Conservation (phyloP, 108 stramenopile species). For the Fistulifera pelliculosa region DNA sequence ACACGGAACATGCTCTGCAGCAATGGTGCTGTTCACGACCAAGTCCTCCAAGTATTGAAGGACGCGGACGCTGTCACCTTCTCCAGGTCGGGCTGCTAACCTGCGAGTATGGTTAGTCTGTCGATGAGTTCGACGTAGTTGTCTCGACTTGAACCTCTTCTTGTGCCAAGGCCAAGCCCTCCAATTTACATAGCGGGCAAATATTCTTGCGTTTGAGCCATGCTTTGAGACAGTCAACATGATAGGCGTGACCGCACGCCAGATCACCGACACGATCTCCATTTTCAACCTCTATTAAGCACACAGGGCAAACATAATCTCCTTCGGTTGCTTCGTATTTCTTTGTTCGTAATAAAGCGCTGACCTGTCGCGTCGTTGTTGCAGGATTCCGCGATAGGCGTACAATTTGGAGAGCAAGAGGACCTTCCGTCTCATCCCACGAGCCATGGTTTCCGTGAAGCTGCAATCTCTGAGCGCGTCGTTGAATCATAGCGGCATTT, state of each 20-base stretch:
- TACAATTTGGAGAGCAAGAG: no score
- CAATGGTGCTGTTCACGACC: conserved; percentile 46
- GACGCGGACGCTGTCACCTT: conserved; percentile 5
- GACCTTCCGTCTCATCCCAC: no score
- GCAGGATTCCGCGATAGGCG: no score
- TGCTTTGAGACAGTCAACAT: conserved; percentile 55
- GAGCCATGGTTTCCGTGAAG: no score
- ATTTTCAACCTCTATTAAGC: conserved; percentile 51
- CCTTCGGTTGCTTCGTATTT: conserved; percentile 15
- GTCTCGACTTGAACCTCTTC: no score
- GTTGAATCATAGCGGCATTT: no score
- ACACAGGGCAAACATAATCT: conserved; percentile 51
- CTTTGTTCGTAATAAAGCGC: no score
- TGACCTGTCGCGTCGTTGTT: no score
- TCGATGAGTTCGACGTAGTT: no score
- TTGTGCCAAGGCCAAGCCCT: conserved; percentile 29
- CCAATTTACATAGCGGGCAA: conserved; percentile 63
- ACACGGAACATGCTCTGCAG: conserved; percentile 57
- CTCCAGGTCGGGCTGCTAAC: neutral
- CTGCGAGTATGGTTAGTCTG: no score
- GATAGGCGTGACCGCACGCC: conserved; percentile 55
- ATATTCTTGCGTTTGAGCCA: conserved; percentile 60
- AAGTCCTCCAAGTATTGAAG: conserved; percentile 25
- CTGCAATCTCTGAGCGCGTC: no score
- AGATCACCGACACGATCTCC: conserved; percentile 70